A percentile compares a stretch with the other conserved stretches of the same genome.
Evolutionary conservation across 1,284 basidiomycete species (phyloP).

Genomic region (Neolentinus lepideus): DNA sequence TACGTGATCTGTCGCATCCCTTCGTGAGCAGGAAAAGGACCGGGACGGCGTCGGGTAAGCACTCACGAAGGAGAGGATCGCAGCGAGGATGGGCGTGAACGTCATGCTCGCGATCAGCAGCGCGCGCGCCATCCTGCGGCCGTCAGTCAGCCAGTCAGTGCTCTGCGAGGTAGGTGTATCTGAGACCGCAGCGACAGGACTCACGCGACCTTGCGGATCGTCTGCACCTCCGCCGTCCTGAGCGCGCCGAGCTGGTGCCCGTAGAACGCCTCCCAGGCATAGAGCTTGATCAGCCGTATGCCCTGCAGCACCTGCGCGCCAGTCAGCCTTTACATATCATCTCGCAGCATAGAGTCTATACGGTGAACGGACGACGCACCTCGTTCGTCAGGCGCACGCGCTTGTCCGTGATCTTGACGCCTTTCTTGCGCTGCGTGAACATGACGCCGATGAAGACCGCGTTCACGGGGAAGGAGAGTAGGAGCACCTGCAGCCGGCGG

Average conservation of each 20-base stretch:
- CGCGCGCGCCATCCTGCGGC: constrained; percentile 41
- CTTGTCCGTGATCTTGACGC: constrained; percentile 68
- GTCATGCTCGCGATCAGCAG: constrained; percentile 49
- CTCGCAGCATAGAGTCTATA: no score
- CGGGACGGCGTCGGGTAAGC: neutral
- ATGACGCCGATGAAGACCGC: constrained; percentile 54
- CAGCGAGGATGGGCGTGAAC: constrained; percentile 60
- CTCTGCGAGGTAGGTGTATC: no score
- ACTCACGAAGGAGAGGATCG: constrained; percentile 66
- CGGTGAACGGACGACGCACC: constrained; percentile 17
- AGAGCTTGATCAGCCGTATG: constrained; percentile 55
- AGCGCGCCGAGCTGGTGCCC: constrained; percentile 41
- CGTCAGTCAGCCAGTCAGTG: no score
- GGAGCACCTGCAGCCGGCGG: constrained; percentile 30
- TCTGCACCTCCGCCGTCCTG: constrained; percentile 44
- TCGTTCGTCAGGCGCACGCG: constrained; percentile 62
- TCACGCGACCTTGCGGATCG: constrained; percentile 42
- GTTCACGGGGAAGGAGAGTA: constrained; percentile 60
- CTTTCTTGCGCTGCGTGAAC: constrained; percentile 56
- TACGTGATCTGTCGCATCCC: constrained; percentile 56
- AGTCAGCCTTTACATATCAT: no score
- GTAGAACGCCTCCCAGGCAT: constrained; percentile 63
- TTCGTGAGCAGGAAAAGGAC: neutral
- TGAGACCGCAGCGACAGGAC: no score
- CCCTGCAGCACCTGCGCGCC: constrained; percentile 45